These are phyloP conservation scores for Aquilaria malaccensis DNA, from an alignment of 345 rosid genomes.

Conservation along the genomic window DNA sequence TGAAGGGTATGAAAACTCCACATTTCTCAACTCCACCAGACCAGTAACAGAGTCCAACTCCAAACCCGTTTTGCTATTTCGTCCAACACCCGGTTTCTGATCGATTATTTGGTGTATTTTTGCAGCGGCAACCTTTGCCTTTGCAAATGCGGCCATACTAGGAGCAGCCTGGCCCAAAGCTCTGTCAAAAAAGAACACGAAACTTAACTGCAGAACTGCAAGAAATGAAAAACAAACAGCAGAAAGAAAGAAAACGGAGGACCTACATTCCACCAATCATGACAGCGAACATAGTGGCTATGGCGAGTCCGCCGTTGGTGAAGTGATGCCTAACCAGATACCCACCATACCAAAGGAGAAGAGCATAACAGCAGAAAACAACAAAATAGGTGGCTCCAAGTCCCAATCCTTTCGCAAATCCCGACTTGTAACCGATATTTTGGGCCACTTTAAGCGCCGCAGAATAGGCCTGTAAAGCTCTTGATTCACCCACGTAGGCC, in stretches of 20 bases:
- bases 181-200: slow-evolving; percentile 27
- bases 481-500: slow-evolving; percentile 90
- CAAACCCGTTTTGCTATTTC: slow-evolving; percentile 57
- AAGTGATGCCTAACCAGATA: slow-evolving; percentile 86
- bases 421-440: slow-evolving; percentile 76
- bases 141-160: slow-evolving; percentile 85
- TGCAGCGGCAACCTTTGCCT: slow-evolving; percentile 92
- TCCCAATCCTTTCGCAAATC: slow-evolving; percentile 91
- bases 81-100: slow-evolving; percentile 64
- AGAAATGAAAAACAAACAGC: no score
- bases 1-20: slow-evolving; percentile 86
- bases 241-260: neutral
- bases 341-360: slow-evolving; percentile 97
- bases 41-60: slow-evolving; percentile 72
- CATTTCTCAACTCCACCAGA: slow-evolving; percentile 65
- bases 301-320: slow-evolving; percentile 96
- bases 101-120: slow-evolving; percentile 80
- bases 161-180: slow-evolving; percentile 92
- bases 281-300: slow-evolving; percentile 95
- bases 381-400: slow-evolving; percentile 92
- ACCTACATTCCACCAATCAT: slow-evolving; percentile 98
- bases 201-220: no score
- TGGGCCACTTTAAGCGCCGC: slow-evolving; percentile 72
- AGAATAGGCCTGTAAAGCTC: slow-evolving; percentile 74
- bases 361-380: slow-evolving; percentile 90